Base-by-base conservation (phyloP, 2,329 filamentous ascomycete species). In the Sphaerulina populicola region DNA sequence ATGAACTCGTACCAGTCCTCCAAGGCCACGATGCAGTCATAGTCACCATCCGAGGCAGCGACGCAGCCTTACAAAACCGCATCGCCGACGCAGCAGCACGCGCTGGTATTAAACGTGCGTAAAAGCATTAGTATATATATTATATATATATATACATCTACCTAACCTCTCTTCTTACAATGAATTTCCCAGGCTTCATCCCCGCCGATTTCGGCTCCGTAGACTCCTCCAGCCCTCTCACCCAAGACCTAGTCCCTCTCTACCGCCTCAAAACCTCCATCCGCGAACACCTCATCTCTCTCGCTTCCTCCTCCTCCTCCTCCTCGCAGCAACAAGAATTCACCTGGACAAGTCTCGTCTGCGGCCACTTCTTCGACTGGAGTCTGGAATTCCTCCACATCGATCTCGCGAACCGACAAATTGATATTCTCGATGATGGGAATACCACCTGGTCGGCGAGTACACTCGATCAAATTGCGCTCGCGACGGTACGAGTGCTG, bases 321-420 rank as follows among this genome's bases (percentile, higher is more conserved):
- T n/a, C n/a, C n/a, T 74, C 58, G 67, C 15, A 56, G 10, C 39
- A 60, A 23, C 68, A 44, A 0, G 64, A 58, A 0, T 75, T 85
- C 55, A 74, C 70, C 29, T 85, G 81, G 81, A 83, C 78, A 1
- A 77, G 71, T 2, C 63, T 85, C 11, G 74, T 79, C 3, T 77
- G 70, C 7, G 79, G 80, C 0, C 68, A 76, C 2, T 80, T 85
- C 64, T 81, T 85, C 61, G 81, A 85, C 60, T 79, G 75, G 77
- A 73, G 74, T 11, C 68, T 82, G 36, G 73, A 74, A 1, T 74
- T 79, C 53, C 61, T 81, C 1, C 78, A 77, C 35, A 72, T 81
- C 53, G 71, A 79, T 52, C 61, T 76, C 38, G 56, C 68, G 8
- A 67, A 68, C 30, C 76, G 75, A 54, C 77, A 70, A 0, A 77